These are phyloP conservation scores for Boletus tomentosulus DNA, from an alignment of 768 basidiomycete genomes.

Conservation along the genomic window DNA sequence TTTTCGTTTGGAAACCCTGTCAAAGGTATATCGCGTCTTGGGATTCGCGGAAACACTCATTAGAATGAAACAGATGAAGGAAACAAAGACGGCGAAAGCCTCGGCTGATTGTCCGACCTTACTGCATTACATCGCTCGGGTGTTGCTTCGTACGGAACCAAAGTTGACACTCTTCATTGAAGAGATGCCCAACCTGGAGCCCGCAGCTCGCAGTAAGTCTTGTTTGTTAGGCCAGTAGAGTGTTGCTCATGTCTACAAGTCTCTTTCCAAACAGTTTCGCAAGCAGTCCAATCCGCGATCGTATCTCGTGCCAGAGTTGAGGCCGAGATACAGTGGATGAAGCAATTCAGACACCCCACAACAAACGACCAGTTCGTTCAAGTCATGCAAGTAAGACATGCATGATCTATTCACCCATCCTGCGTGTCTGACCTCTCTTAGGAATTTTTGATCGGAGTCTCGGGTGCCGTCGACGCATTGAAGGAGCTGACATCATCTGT, in stretches of 20 bases:
- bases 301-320: conserved; percentile 54
- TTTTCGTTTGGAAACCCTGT: conserved; percentile 76
- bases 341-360: conserved; percentile 27
- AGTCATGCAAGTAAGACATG: conserved; percentile 60
- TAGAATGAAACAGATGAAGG: conserved; percentile 57
- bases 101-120: conserved; percentile 76
- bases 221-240: not conserved
- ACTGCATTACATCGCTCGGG: conserved; percentile 83
- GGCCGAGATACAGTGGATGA: conserved; percentile 48
- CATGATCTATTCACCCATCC: not conserved
- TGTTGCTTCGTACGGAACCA: conserved; percentile 65
- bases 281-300: conserved; percentile 56
- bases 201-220: conserved; percentile 68
- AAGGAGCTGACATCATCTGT: conserved; percentile 55
- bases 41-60: not conserved
- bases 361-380: conserved; percentile 57
- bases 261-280: conserved; percentile 61
- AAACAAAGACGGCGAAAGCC: conserved; percentile 72
- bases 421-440: conserved; percentile 4
- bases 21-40: conserved; percentile 54
- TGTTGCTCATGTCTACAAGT: conserved; percentile 40
- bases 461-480: conserved; percentile 58
- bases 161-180: conserved; percentile 67
- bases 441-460: conserved; percentile 36
- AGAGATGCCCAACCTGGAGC: conserved; percentile 76